phyloP scores from a whole-genome alignment of 305 asterid species.

The Fraxinus nigra region DNA sequence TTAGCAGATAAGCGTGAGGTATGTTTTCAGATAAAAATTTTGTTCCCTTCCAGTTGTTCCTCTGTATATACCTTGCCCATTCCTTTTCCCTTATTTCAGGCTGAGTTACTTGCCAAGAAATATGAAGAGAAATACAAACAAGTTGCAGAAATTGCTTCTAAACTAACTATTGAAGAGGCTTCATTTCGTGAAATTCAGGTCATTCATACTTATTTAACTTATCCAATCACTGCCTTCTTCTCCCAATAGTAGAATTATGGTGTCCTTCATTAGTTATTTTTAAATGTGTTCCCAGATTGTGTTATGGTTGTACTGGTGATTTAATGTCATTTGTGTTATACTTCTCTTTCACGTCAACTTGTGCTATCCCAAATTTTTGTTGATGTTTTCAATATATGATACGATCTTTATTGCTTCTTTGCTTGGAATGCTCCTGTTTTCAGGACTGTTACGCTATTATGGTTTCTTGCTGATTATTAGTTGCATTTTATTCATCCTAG shows the following conservation, averaged over 20 bases:
- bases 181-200: constrained; percentile 92
- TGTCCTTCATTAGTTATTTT: neutral
- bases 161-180: constrained; percentile 90
- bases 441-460: neutral
- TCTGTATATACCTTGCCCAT: neutral
- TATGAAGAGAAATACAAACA: constrained; percentile 92
- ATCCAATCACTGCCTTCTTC: neutral
- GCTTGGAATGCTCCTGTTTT: neutral
- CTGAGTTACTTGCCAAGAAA: constrained; percentile 82
- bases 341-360: neutral
- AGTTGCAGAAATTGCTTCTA: constrained; percentile 92
- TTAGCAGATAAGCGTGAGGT: constrained; percentile 95
- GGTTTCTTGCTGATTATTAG: neutral
- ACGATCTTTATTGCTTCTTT: neutral
- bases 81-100: constrained; percentile 42
- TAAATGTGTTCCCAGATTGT: neutral
- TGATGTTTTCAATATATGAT: neutral
- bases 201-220: constrained; percentile 11
- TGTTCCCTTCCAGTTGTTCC: neutral
- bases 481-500: neutral
- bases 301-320: neutral
- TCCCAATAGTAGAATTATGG: neutral
- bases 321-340: neutral
- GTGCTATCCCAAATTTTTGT: neutral
- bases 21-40: constrained; percentile 22